Conservation (phyloP, 176 grass and related monocot genomes). For the Bolboschoenus planiculmis region DNA sequence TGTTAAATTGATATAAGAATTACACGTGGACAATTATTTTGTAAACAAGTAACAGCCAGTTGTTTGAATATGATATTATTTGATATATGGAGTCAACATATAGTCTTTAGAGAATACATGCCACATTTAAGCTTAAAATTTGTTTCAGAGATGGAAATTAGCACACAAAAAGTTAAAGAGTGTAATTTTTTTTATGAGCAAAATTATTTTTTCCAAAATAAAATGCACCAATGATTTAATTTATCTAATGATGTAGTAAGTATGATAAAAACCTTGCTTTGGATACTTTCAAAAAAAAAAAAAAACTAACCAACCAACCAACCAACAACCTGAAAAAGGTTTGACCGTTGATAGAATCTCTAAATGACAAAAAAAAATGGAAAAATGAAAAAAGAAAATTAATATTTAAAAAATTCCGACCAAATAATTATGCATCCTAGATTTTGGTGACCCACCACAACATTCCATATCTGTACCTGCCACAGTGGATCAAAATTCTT, state of each 20-base stretch:
- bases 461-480: background rate
- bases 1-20: background rate
- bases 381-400: no score
- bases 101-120: background rate
- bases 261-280: background rate
- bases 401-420: background rate
- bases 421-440: background rate
- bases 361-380: background rate
- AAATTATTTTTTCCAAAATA: background rate
- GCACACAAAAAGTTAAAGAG: background rate
- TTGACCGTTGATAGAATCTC: background rate
- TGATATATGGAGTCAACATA: background rate
- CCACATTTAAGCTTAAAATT: background rate
- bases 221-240: background rate
- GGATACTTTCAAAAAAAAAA: background rate
- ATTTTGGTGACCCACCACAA: background rate
- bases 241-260: background rate
- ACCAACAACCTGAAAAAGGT: background rate
- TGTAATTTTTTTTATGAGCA: background rate
- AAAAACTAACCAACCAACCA: background rate
- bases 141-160: background rate
- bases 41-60: background rate
- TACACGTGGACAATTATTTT: background rate
- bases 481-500: background rate
- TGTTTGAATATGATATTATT: background rate